Evolutionary conservation across 2,329 filamentous ascomycete species (phyloP).

Genomic region (Stachybotrys echinatus): DNA sequence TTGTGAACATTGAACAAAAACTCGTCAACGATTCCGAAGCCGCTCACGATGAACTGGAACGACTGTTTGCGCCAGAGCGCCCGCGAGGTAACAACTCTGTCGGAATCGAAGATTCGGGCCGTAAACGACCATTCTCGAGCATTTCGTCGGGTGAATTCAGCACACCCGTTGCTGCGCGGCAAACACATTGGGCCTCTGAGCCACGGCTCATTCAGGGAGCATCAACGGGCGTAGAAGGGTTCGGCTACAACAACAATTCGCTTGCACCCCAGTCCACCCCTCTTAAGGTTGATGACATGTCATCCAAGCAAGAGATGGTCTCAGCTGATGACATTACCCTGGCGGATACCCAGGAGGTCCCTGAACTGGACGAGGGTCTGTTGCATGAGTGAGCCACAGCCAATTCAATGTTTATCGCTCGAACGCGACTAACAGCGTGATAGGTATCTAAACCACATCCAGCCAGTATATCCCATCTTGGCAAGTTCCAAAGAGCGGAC

Average conservation of each 20-base stretch:
- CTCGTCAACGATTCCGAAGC: slow-evolving; percentile 46
- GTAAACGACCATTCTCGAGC: slow-evolving; percentile 44
- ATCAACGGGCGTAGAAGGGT: slow-evolving; percentile 25
- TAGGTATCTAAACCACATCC: slow-evolving; percentile 60
- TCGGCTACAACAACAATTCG: slow-evolving; percentile 31
- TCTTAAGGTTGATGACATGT: slow-evolving; percentile 30
- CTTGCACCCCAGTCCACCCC: slow-evolving; percentile 40
- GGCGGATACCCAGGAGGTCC: slow-evolving; percentile 2
- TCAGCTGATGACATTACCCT: slow-evolving; percentile 23
- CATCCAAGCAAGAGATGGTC: slow-evolving; percentile 25
- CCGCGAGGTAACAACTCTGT: slow-evolving; percentile 20
- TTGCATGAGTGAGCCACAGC: slow-evolving; percentile 36
- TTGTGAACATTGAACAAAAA: slow-evolving; percentile 77
- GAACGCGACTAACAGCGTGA: neutral
- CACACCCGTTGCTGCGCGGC: slow-evolving; percentile 35
- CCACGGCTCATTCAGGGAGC: slow-evolving; percentile 37
- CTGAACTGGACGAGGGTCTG: slow-evolving; percentile 30
- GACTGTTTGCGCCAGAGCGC: slow-evolving; percentile 28
- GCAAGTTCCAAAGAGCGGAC: slow-evolving; percentile 52
- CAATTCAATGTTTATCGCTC: neutral
- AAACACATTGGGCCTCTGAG: slow-evolving; percentile 42
- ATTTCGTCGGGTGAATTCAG: slow-evolving; percentile 36
- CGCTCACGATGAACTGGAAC: slow-evolving; percentile 41
- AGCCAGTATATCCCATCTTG: slow-evolving; percentile 63
- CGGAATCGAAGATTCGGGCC: slow-evolving; percentile 19